Percentiles rank a stretch among this genome's conserved stretches.
phyloP scores from a whole-genome alignment of 2,329 filamentous ascomycete genomes.

The Clarireedia paspali region DNA sequence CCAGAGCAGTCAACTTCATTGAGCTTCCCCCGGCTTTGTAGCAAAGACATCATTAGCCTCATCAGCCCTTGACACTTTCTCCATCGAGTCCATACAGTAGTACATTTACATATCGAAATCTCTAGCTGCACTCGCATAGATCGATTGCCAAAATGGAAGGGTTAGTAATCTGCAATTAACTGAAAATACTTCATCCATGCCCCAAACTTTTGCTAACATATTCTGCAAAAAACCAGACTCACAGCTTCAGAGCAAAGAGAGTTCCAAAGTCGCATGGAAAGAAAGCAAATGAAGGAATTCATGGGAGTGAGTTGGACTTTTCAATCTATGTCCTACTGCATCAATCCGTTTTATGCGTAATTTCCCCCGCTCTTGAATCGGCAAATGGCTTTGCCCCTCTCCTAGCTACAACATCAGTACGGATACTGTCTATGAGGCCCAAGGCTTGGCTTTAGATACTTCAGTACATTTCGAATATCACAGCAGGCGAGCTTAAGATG shows the following conservation, averaged over 20 bases:
- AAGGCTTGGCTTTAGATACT: not conserved
- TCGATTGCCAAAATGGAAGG: constrained; percentile 23
- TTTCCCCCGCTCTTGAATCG: not conserved
- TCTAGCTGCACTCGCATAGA: too few species aligned
- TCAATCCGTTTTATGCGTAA: not conserved
- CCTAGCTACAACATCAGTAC: not conserved
- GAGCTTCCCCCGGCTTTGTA: not conserved
- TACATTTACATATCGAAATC: not conserved
- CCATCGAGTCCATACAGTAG: not conserved
- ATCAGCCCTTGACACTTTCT: constrained; percentile 6
- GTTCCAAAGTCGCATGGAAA: constrained; percentile 90
- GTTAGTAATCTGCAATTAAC: constrained; percentile 13
- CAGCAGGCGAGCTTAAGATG: too few species aligned
- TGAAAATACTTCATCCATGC: not conserved
- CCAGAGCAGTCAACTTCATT: constrained; percentile 1
- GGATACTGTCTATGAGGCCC: not conserved
- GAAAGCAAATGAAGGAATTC: constrained; percentile 98
- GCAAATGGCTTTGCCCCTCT: not conserved
- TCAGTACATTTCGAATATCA: too few species aligned
- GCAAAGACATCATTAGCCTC: constrained; percentile 8
- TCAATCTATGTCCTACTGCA: not conserved
- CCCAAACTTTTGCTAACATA: constrained; percentile 7
- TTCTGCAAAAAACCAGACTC: constrained; percentile 21
- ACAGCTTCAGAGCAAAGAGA: constrained; percentile 70
- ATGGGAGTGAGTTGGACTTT: constrained; percentile 66